Evolutionary conservation across 1,139 yeast species (phyloP).

Genomic region (Pneumocystis oryctolagi): DNA sequence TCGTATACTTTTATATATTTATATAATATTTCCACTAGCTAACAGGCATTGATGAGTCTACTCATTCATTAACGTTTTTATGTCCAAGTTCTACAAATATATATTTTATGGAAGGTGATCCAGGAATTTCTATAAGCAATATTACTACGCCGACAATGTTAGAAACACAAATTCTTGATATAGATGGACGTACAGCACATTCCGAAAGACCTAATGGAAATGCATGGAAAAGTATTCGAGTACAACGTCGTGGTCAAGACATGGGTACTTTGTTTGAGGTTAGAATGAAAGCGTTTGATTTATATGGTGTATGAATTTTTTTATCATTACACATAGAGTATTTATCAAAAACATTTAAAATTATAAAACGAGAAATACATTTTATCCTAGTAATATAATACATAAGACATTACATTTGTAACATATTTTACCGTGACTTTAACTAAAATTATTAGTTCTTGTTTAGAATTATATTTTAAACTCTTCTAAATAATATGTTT

Average conservation of each 20-base stretch:
- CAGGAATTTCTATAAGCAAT: neutral
- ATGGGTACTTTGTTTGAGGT: slow-evolving; percentile 1
- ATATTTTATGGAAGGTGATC: neutral
- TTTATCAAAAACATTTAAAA: neutral
- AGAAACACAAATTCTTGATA: neutral
- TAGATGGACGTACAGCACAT: neutral
- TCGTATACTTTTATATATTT: neutral
- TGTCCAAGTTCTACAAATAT: neutral
- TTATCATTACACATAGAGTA: neutral
- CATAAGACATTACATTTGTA: neutral
- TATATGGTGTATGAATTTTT: neutral
- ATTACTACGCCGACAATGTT: slow-evolving; percentile 1
- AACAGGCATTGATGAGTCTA: neutral
- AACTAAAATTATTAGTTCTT: neutral
- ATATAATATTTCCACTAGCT: neutral
- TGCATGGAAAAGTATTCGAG: slow-evolving; percentile 2
- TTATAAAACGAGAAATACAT: neutral
- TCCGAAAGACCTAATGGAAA: slow-evolving; percentile 1
- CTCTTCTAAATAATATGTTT: neutral
- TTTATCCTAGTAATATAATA: neutral
- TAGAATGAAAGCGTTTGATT: slow-evolving; percentile 1
- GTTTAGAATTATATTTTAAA: neutral
- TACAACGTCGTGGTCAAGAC: slow-evolving; percentile 1
- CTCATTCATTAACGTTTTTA: neutral
- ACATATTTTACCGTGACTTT: neutral